These are phyloP conservation scores for Podaxis sp. DNA, from an alignment of 768 basidiomycete species.

Conservation along the genomic window DNA sequence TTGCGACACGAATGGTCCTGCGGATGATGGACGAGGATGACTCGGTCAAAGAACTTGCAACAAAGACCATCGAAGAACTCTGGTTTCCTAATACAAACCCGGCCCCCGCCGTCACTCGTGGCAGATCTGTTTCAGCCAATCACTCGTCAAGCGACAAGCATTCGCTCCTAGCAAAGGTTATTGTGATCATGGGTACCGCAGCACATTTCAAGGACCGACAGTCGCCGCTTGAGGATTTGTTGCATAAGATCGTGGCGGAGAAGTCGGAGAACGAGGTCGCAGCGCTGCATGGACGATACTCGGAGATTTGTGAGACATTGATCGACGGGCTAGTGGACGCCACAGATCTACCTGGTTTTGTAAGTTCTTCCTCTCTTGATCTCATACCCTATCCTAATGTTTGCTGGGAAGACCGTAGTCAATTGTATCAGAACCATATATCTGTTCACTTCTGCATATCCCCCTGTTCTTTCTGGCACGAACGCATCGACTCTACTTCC, in stretches of 20 bases:
- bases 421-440: slow-evolving; percentile 87
- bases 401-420: slow-evolving; percentile 60
- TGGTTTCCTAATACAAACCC: slow-evolving; percentile 62
- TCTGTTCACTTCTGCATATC: slow-evolving; percentile 79
- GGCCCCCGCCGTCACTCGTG: slow-evolving; percentile 38
- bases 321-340: slow-evolving; percentile 91
- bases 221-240: slow-evolving; percentile 79
- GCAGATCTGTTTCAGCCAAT: slow-evolving; percentile 23
- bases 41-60: slow-evolving; percentile 88
- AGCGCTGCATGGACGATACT: slow-evolving; percentile 64
- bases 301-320: slow-evolving; percentile 79
- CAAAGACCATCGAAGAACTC: slow-evolving; percentile 87
- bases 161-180: slow-evolving; percentile 61
- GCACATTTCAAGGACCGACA: slow-evolving; percentile 82
- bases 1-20: slow-evolving; percentile 76
- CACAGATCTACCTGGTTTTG: slow-evolving; percentile 74
- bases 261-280: slow-evolving; percentile 60
- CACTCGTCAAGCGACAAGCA: slow-evolving; percentile 47
- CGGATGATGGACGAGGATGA: slow-evolving; percentile 94
- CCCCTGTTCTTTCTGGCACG: slow-evolving; percentile 76
- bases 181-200: slow-evolving; percentile 84
- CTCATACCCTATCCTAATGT: not conserved
- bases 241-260: slow-evolving; percentile 78
- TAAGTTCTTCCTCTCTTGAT: slow-evolving; percentile 25
- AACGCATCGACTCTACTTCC: slow-evolving; percentile 87